Base-by-base conservation (phyloP, 345 rosid species). In the Combretum micranthum region DNA sequence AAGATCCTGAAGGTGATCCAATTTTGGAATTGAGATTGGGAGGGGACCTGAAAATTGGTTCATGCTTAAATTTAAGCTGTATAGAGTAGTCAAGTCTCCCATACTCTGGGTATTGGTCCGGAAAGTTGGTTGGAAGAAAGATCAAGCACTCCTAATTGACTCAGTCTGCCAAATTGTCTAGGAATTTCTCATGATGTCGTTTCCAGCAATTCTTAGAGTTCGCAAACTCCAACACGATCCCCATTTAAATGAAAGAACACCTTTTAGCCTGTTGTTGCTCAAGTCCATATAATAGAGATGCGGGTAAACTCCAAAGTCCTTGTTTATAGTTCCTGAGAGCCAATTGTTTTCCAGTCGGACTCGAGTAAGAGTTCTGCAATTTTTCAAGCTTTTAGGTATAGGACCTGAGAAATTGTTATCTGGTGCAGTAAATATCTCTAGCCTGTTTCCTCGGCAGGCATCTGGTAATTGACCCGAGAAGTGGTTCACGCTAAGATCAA, bases 181-280 rank as follows among this genome's bases (percentile, higher is more conserved):
- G 79, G 61, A 26, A 70, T 70, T 60, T 59, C 20, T 1, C 78
- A 61, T 12, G 23, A 69, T 42, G 23, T 26, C 55, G 21, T 74
- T 74, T 13, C 72, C 53, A 4, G 69, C 57, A n/a, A 69, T 23
- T 39, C 47, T 64, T 16, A 47, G 32, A 22, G 23, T 20, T 0
- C 61, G 18, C 55, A 76, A 44, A 11, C 66, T 66, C 19, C 32
- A 55, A 42, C 62, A 57, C 18, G 70, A 19, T 3, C 64, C 78
- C 81, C 81, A 77, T 25, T 57, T 54, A 0, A 68, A 58, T 9
- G 78, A 67, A 10, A 77, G 51, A 26, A 56, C 59, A 15, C 78
- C 81, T 0, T 17, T 49, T 54, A 72, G 43, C 16, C 52, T 53
- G 43, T 77, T 77, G 73, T 56, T 20, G 19, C 75, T 77, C 1